Conservation (phyloP, 495 filamentous ascomycete species). For the Entonaema liquescens region DNA sequence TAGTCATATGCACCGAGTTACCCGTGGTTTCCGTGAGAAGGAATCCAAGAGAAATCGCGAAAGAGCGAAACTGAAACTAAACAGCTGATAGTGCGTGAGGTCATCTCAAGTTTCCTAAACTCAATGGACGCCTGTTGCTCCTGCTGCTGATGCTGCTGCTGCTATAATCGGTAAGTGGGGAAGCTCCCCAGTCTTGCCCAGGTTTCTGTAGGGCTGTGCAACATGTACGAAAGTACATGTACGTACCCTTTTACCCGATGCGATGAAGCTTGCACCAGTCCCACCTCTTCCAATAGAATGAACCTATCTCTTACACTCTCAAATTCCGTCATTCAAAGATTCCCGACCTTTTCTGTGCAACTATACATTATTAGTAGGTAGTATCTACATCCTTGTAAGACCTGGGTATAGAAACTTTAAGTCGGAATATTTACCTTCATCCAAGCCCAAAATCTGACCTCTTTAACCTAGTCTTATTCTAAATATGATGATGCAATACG, state of each 20-base stretch:
- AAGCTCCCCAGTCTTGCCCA: neutral
- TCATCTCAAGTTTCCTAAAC: constrained; percentile 22
- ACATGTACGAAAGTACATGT: neutral
- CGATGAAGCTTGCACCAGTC: neutral
- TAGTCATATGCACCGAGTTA: constrained; percentile 2
- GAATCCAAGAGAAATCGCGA: constrained; percentile 4
- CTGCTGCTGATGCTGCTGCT: constrained; percentile 4
- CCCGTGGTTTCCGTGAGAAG: neutral
- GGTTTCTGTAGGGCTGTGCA: constrained; percentile 33
- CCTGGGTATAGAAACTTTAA: too few relatives aligned
- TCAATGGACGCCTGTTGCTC: constrained; percentile 5
- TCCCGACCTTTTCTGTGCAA: neutral
- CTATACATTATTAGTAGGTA: neutral
- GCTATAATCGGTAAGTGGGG: constrained; percentile 37
- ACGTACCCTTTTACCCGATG: neutral
- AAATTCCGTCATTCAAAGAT: neutral
- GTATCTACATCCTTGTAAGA: too few relatives aligned
- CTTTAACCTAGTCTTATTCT: too few relatives aligned
- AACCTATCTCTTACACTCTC: neutral
- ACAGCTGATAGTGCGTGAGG: constrained; percentile 36
- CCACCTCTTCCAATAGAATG: too few relatives aligned
- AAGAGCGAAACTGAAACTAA: neutral
- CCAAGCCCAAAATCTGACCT: too few relatives aligned
- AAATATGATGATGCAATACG: too few relatives aligned
- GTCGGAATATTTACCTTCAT: too few relatives aligned